Evolutionary conservation across 129 eudicot species (phyloP).

Genomic region (Cynara cardunculus): DNA sequence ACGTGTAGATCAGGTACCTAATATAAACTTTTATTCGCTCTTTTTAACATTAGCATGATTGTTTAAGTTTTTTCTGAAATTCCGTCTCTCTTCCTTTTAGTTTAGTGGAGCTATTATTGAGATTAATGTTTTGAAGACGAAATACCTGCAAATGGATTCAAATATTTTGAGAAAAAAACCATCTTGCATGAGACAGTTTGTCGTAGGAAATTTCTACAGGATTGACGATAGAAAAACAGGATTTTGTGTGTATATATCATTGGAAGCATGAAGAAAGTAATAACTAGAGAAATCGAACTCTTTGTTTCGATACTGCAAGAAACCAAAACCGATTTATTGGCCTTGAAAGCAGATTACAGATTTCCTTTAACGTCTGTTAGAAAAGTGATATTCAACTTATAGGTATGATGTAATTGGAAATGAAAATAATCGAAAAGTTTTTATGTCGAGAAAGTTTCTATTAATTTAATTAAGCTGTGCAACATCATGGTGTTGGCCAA

Average conservation of each 20-base stretch:
- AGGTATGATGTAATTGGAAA: neutral
- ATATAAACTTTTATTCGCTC: neutral
- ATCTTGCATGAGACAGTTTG: neutral
- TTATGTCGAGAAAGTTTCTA: neutral
- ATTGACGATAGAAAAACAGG: neutral
- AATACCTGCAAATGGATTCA: neutral
- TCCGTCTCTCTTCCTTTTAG: neutral
- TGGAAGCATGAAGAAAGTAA: too few relatives aligned
- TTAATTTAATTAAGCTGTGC: neutral
- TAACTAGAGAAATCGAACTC: neutral
- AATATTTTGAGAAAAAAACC: neutral
- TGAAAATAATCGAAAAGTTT: neutral
- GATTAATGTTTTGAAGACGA: neutral
- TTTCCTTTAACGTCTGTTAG: neutral
- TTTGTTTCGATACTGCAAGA: neutral
- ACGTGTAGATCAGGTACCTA: constrained; percentile 86
- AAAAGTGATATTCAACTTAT: neutral
- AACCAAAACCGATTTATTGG: neutral
- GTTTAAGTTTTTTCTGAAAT: neutral
- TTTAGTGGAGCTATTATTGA: neutral
- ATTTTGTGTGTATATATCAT: neutral
- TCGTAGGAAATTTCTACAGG: neutral
- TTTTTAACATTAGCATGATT: neutral
- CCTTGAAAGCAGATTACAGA: neutral
- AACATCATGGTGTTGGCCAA: neutral